These are phyloP conservation scores for Yamadazyma blattariae DNA, from an alignment of 1,139 yeast species.

Conservation along the genomic window DNA sequence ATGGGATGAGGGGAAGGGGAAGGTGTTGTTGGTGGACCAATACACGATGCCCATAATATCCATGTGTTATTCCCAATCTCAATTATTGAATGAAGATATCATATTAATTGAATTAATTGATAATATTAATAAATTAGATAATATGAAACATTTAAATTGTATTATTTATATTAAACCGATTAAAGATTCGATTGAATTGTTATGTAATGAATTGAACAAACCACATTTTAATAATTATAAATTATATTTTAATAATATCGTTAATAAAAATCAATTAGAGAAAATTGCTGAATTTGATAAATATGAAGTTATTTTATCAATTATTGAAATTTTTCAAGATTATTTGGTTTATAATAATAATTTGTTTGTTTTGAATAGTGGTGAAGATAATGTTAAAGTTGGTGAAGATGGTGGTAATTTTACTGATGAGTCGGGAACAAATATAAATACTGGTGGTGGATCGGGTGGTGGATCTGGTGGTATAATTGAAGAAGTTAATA, in stretches of 20 bases:
- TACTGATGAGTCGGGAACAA: conserved; percentile 8
- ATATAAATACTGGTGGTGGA: conserved; percentile 5
- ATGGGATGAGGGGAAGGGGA: conserved; percentile 44
- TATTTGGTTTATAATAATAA: conserved; percentile 71
- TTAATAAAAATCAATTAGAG: conserved; percentile 76
- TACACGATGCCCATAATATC: conserved; percentile 82
- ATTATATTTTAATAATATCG: conserved; percentile 71
- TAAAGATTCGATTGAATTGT: conserved; percentile 54
- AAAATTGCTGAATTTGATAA: conserved; percentile 88
- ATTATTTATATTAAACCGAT: conserved; percentile 77
- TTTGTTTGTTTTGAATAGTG: conserved; percentile 34
- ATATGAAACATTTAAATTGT: conserved; percentile 79
- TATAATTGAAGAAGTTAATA: conserved; percentile 48
- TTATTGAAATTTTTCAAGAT: conserved; percentile 83
- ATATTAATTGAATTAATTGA: conserved; percentile 73
- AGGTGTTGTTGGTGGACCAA: conserved; percentile 74
- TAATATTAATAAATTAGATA: conserved; percentile 61
- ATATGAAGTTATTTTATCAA: conserved; percentile 70
- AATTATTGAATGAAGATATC: conserved; percentile 74
- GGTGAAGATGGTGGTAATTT: conserved; percentile 11
- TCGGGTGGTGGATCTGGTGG: conserved; percentile 14
- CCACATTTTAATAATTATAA: conserved; percentile 83
- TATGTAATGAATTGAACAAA: conserved; percentile 63
- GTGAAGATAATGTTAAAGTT: conserved; percentile 2
- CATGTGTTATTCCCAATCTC: conserved; percentile 83